Evolutionary conservation across 169 alveolate genomes (phyloP).

Genomic region (Plasmodium yoelii): DNA sequence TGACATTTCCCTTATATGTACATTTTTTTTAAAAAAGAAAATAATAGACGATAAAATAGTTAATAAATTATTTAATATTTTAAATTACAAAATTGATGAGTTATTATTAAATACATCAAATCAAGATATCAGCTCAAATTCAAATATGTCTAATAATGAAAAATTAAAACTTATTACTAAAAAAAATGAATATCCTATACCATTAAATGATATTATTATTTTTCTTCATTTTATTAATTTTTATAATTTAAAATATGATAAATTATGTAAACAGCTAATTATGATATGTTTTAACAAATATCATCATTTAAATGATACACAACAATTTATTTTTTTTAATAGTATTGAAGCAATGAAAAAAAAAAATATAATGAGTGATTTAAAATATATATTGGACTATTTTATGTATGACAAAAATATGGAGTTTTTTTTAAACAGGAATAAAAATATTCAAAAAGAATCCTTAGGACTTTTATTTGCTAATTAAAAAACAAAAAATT

Average conservation of each 20-base stretch:
- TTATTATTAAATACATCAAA: neutral
- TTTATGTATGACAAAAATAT: conserved; percentile 55
- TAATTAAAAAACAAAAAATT: conserved; percentile 1
- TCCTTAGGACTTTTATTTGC: conserved; percentile 46
- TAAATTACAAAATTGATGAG: conserved; percentile 1
- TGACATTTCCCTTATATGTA: conserved; percentile 49
- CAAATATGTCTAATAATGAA: neutral
- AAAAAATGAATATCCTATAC: conserved; percentile 6
- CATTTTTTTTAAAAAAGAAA: conserved; percentile 38
- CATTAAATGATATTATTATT: conserved; percentile 30
- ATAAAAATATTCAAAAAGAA: conserved; percentile 43
- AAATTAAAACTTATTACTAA: neutral
- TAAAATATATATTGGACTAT: conserved; percentile 15
- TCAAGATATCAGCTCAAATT: neutral
- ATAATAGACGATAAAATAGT: conserved; percentile 23
- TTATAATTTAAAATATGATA: conserved; percentile 24
- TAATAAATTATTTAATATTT: conserved; percentile 7
- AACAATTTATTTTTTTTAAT: conserved; percentile 57
- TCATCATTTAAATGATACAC: conserved; percentile 30
- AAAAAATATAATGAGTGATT: neutral
- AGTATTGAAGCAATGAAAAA: conserved; percentile 37
- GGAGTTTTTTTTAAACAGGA: conserved; percentile 25
- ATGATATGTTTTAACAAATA: conserved; percentile 30
- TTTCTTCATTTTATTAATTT: conserved; percentile 44
- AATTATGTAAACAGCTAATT: conserved; percentile 12